These are phyloP conservation scores for Eucalyptus sp. DNA, from an alignment of 345 rosid species.

Conservation along the genomic window DNA sequence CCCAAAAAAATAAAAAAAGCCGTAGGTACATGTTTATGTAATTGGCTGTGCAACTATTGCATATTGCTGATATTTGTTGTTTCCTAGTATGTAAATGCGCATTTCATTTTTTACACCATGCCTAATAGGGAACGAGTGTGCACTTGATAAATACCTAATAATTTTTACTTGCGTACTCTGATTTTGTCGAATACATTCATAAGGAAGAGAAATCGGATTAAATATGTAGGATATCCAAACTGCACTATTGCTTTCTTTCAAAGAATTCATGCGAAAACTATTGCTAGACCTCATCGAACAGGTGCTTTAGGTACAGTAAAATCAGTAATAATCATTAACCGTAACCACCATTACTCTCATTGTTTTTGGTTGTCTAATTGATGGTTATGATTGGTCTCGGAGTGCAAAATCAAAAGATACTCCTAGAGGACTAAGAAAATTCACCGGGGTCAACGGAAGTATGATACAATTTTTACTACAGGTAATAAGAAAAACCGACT, in stretches of 20 bases:
- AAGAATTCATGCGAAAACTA: neutral
- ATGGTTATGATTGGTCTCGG: neutral
- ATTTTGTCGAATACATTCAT: too few species aligned
- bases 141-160: neutral
- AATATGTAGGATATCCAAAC: neutral
- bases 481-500: neutral
- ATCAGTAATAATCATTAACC: too few species aligned
- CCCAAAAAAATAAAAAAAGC: neutral
- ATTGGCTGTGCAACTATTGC: neutral
- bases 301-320: neutral
- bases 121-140: neutral
- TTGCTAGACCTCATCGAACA: neutral
- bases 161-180: too few species aligned
- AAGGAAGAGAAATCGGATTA: neutral
- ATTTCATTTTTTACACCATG: neutral
- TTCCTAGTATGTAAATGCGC: neutral
- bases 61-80: neutral
- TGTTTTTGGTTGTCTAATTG: too few species aligned
- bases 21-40: neutral
- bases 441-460: neutral
- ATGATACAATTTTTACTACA: too few species aligned
- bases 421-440: neutral
- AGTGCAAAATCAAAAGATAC: neutral
- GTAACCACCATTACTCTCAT: neutral
- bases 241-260: neutral